Evolutionary conservation across 2,329 filamentous ascomycete genomes (phyloP), one percentile per base, ranked within the genome.

Genomic region (Chaetomium strumarium): DNA sequence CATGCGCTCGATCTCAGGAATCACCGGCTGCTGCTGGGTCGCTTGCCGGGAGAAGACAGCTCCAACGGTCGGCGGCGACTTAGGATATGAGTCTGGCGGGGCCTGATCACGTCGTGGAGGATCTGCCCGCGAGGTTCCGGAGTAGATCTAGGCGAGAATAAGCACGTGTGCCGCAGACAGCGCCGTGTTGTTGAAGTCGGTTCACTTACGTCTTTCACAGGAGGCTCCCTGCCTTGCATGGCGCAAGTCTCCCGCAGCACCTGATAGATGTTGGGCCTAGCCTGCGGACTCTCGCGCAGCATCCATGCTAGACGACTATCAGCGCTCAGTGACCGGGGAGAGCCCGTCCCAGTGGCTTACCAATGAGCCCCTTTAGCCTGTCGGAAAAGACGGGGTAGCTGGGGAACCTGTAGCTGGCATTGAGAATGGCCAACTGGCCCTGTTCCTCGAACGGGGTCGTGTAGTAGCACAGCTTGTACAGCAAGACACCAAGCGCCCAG

Each of bases 381-480:
- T 95, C 88, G 0, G 93, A 96, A 67, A 99, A 99, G 16, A 81
- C 75, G 29, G 93, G 93, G 64, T 96, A 90, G 55, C 79, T 81
- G 6, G 92, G 93, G 63, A 89, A 99, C 64, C 88, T 91, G 77
- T 89, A 97, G 68, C 84, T 95, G 46, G 93, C 93, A 66, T 97
- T 97, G 56, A 99, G 74, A 58, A 99, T 99, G 12, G 93, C 93
- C 75, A 97, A 88, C 72, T 96, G 92, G 24, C 93, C 93, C 66
- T 96, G 90, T 58, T 97, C 92, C 71, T 99, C 93, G 64, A 99
- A 99, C 0, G 93, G 93, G 6, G 93, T 99, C 1, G 93, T 99
- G 71, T 99, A 99, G 71, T 97, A 99, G 75, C 93, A 99, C 56
- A 99, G 78, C 75, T 99, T 99, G 76, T 99, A 99, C 50, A 99